Base-by-base conservation (phyloP, 2,329 filamentous ascomycete species). In the Didymella glomerata region DNA sequence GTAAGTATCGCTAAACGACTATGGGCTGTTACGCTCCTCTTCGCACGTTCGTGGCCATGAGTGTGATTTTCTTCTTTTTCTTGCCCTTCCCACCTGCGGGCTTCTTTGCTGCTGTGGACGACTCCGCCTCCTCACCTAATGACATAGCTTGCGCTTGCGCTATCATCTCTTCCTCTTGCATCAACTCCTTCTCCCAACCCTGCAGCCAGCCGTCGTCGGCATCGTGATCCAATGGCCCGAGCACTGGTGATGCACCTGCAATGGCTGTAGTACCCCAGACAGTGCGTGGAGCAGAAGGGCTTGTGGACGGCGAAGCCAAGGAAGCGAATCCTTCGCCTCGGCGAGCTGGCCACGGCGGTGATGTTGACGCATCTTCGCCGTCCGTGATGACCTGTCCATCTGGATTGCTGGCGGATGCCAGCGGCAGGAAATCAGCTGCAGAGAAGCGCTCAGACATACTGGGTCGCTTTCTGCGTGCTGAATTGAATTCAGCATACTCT, bases 241-340 rank as follows among this genome's bases (percentile, higher is more conserved):
- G 69, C 11, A 85, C 83, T 2, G 88, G 86, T 3, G 86, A 88
- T 0, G 79, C 79, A 0, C 87, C 61, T 25, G 81, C 72, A 2
- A 96, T 80, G 0, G 85, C 87, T 3, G 86, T 83, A 0, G 94
- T 98, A n/a, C 94, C 94, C 94, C 94, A 98, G 0, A 98, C 92
- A 0, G 94, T 98, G 62, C 88, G 88, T 40, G 86, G 82, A 0
- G 87, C 86, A 7, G 87, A 88, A 0, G 93, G 93, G 62, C 91
- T 96, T 1, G 91, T 93, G 4, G 92, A 93, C 66, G 93, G 88
- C 1, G 88, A 89, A 0, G 91, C 90, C 22, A 96, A 79, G 2
- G 86, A 86, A 32, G 85, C 84, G 68, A 92, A 92, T 16, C 75
- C 75, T 44, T 77, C 68, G 38, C 85, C 84, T 0, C 85, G 85